Conservation (phyloP, 306 rosid genomes). For the Neltuma alba region DNA sequence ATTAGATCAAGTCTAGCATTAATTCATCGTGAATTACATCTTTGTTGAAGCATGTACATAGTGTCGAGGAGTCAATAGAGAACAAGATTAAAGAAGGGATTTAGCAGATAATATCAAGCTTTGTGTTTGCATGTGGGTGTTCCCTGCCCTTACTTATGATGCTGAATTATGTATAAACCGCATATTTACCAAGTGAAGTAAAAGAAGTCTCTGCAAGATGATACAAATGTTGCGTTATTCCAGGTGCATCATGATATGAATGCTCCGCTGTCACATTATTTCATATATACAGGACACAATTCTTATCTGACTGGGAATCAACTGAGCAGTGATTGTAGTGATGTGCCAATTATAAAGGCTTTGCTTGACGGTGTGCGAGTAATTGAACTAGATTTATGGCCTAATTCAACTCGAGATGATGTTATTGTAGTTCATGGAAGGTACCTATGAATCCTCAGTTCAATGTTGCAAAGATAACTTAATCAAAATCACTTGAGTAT, state of each 20-base stretch:
- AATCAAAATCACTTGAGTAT: conserved; percentile 8
- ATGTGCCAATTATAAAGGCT: conserved; percentile 76
- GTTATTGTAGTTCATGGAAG: conserved; percentile 88
- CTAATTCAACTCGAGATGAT: conserved; percentile 73
- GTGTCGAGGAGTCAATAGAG: background rate
- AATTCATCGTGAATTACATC: background rate
- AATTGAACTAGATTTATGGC: conserved; percentile 93
- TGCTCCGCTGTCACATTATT: conserved; percentile 92
- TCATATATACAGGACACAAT: conserved; percentile 97
- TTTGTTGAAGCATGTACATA: background rate
- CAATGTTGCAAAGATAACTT: conserved; percentile 23
- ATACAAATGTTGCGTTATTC: conserved; percentile 31
- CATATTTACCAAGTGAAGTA: background rate
- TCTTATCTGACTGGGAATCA: conserved; percentile 97
- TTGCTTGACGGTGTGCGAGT: conserved; percentile 74
- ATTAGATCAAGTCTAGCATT: background rate
- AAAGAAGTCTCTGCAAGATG: conserved; percentile 32
- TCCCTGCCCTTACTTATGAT: background rate
- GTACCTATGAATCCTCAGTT: conserved; percentile 44
- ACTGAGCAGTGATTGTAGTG: conserved; percentile 90
- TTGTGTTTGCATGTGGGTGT: background rate
- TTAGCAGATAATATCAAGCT: background rate
- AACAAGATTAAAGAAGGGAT: background rate
- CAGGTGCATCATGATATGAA: conserved; percentile 97
- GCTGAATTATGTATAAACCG: background rate